These are phyloP conservation scores for Phoenix dactylifera DNA, from an alignment of 176 grass and related monocot species.

Conservation along the genomic window DNA sequence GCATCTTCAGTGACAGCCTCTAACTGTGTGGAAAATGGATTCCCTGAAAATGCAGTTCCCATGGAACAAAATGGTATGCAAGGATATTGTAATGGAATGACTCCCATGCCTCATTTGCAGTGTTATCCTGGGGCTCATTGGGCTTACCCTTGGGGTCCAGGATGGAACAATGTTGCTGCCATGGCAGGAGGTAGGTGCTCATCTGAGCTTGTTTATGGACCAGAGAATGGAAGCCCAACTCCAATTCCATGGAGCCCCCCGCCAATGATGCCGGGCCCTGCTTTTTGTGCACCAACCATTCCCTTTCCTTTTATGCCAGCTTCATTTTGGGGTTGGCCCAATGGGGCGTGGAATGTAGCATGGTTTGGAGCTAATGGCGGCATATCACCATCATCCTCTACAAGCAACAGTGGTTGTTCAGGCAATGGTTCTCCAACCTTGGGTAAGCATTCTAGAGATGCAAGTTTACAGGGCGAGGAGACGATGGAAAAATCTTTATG, in stretches of 20 bases:
- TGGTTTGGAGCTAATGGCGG: constrained; percentile 31
- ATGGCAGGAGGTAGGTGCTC: constrained; percentile 21
- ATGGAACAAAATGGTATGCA: constrained; percentile 28
- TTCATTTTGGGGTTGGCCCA: constrained; percentile 41
- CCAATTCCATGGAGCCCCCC: constrained; percentile 5
- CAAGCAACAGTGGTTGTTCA: constrained; percentile 32
- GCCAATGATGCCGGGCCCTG: constrained; percentile 11
- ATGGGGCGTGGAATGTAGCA: constrained; percentile 32
- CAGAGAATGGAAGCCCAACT: constrained; percentile 10
- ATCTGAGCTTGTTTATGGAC: constrained; percentile 16
- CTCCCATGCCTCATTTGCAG: constrained; percentile 20
- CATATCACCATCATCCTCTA: constrained; percentile 12
- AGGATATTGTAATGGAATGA: constrained; percentile 25
- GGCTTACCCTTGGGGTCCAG: constrained; percentile 19
- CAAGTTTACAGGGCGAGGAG: constrained; percentile 25
- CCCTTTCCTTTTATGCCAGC: constrained; percentile 44
- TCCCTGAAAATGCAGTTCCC: constrained; percentile 18
- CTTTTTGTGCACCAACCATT: constrained; percentile 27
- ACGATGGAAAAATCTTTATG: constrained; percentile 44
- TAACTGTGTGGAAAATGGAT: constrained; percentile 27
- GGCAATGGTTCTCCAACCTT: constrained; percentile 33
- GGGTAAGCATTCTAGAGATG: constrained; percentile 76
- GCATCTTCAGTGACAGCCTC: constrained; percentile 21
- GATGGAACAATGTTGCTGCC: neutral
- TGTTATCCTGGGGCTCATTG: constrained; percentile 38